Conservation (phyloP, 1,139 yeast genomes). For the Pichia sp. region DNA sequence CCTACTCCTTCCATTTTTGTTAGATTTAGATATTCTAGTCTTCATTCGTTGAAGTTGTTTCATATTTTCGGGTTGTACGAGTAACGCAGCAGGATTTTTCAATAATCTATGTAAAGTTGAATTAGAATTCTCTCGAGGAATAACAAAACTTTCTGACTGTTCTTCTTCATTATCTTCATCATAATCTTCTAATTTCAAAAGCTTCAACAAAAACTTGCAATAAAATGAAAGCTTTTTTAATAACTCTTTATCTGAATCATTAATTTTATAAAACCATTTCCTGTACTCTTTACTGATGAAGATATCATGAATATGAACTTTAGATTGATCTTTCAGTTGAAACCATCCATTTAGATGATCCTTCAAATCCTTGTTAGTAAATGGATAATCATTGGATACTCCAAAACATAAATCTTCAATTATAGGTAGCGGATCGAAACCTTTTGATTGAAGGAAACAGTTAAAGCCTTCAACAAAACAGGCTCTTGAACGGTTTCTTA, state of each 20-base stretch:
- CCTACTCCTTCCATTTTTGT: background rate
- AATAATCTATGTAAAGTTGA: constrained; percentile 4
- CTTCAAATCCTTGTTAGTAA: background rate
- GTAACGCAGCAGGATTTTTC: constrained; percentile 12
- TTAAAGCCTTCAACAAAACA: constrained; percentile 56
- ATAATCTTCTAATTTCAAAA: constrained; percentile 8
- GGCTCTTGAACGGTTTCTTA: constrained; percentile 54
- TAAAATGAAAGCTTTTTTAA: constrained; percentile 18
- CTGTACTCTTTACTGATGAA: constrained; percentile 18
- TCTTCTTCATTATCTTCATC: constrained; percentile 13
- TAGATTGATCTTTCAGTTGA: constrained; percentile 13
- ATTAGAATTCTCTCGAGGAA: constrained; percentile 4
- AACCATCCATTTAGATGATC: constrained; percentile 22
- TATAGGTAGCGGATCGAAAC: constrained; percentile 15
- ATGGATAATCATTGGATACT: constrained; percentile 8
- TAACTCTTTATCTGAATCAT: constrained; percentile 13
- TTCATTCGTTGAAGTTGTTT: constrained; percentile 12
- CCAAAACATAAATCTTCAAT: constrained; percentile 15
- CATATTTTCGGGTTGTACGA: constrained; percentile 12
- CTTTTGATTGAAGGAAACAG: constrained; percentile 46
- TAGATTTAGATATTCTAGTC: constrained; percentile 2
- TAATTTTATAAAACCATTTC: constrained; percentile 15
- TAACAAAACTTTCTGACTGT: background rate
- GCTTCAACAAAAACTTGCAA: constrained; percentile 15
- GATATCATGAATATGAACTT: constrained; percentile 28